Percentiles rank a stretch among this genome's conserved stretches.
phyloP scores from a whole-genome alignment of 2,329 filamentous ascomycete species.

The Nakataea oryzae region DNA sequence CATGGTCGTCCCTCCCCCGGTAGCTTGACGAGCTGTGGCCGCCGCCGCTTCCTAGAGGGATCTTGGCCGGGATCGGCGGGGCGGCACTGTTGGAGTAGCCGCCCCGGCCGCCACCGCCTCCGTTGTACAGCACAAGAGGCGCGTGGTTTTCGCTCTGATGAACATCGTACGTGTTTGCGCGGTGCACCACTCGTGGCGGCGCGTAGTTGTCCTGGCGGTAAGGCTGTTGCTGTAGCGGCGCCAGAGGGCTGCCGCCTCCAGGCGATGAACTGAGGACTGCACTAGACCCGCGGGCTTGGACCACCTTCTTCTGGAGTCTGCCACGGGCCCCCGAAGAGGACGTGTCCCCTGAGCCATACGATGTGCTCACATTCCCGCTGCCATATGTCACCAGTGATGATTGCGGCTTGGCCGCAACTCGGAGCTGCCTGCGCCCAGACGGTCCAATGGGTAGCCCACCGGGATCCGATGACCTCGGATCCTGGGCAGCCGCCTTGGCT shows the following conservation, averaged over 20 bases:
- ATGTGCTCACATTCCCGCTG: not conserved
- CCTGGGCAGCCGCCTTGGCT: slow-evolving; percentile 20
- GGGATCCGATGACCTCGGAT: not conserved
- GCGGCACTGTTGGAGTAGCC: slow-evolving; percentile 16
- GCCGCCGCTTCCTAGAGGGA: slow-evolving; percentile 44
- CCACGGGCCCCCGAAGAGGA: slow-evolving; percentile 33
- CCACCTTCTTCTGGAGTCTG: slow-evolving; percentile 53
- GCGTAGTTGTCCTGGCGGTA: slow-evolving; percentile 36
- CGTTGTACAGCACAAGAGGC: slow-evolving; percentile 19
- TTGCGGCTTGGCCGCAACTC: slow-evolving; percentile 36
- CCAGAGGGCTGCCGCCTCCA: slow-evolving; percentile 35
- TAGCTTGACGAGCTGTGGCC: slow-evolving; percentile 12
- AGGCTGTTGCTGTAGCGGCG: slow-evolving; percentile 39
- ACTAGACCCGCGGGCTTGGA: not conserved
- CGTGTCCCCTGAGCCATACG: not conserved
- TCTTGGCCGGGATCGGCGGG: slow-evolving; percentile 61
- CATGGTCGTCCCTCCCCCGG: not conserved
- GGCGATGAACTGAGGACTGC: not conserved
- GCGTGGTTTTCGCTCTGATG: slow-evolving; percentile 23
- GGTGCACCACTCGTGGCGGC: slow-evolving; percentile 31
- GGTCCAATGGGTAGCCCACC: not conserved
- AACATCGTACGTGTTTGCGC: slow-evolving; percentile 38
- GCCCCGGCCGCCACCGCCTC: slow-evolving; percentile 17
- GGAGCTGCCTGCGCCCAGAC: slow-evolving; percentile 38
- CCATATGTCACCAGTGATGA: slow-evolving; percentile 18